Evolutionary conservation across 352 stramenopile species (phyloP).

Genomic region (Phytopythium delawarense): DNA sequence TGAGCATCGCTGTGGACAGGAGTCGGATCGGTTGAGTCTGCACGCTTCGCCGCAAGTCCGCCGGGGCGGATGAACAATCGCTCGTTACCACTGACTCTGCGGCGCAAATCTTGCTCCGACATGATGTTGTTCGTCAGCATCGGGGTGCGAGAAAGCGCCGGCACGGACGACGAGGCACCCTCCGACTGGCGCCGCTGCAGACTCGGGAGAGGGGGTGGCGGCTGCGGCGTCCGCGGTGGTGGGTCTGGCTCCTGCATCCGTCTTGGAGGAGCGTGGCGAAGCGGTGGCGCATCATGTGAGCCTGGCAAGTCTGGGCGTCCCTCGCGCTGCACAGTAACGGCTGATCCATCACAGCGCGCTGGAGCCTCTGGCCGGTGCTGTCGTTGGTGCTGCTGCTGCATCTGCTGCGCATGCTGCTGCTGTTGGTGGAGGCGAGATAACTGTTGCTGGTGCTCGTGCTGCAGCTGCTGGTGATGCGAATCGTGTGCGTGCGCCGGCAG

Average conservation of each 20-base stretch:
- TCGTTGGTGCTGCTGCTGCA: slow-evolving; percentile 1
- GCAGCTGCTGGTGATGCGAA: slow-evolving; percentile 4
- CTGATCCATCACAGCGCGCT: background rate
- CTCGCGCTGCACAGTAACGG: background rate
- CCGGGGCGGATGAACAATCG: slow-evolving; percentile 5
- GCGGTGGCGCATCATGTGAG: background rate
- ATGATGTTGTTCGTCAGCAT: slow-evolving; percentile 6
- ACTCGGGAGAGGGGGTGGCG: background rate
- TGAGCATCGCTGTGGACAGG: background rate
- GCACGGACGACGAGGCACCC: background rate
- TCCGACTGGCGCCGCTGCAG: slow-evolving; percentile 1
- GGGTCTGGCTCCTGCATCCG: background rate
- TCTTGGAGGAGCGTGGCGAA: background rate
- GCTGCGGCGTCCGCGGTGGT: background rate
- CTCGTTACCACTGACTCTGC: slow-evolving; percentile 2
- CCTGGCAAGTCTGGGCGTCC: background rate
- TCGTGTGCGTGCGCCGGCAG: slow-evolving; percentile 16
- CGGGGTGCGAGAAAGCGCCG: background rate
- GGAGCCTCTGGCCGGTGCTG: background rate
- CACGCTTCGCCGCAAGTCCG: background rate
- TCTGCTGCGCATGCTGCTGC: background rate
- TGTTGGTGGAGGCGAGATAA: background rate
- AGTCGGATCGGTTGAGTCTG: background rate
- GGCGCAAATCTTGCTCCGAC: slow-evolving; percentile 7
- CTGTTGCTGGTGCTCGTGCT: slow-evolving; percentile 6